Conservation (phyloP, 139 green algal genomes). For the Pleodorina starrii region DNA sequence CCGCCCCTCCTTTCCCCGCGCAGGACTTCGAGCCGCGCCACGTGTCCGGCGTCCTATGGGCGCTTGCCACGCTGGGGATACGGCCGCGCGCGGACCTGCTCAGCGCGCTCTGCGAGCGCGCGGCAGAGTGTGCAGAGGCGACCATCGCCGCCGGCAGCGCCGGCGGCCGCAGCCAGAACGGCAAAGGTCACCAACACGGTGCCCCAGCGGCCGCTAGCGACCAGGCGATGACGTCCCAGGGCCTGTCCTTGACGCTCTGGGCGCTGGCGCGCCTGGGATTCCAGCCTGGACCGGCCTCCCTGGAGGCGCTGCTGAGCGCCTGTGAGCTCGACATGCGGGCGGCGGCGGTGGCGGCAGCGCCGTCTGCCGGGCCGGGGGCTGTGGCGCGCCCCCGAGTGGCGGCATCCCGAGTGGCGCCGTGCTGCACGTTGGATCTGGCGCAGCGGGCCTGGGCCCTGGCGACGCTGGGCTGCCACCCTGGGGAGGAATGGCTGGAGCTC, state of each 20-base stretch:
- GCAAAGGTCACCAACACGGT: too few species aligned
- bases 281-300: background rate
- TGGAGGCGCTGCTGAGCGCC: background rate
- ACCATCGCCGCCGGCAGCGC: background rate
- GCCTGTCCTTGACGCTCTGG: constrained; percentile 33
- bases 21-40: constrained; percentile 40
- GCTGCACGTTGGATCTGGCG: constrained; percentile 2
- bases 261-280: constrained; percentile 15
- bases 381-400: background rate
- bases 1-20: too few species aligned
- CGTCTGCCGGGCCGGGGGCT: background rate
- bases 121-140: background rate
- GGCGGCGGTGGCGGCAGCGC: background rate
- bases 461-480: constrained; percentile 2
- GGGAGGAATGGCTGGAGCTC: background rate
- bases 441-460: constrained; percentile 25
- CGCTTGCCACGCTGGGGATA: background rate
- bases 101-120: background rate
- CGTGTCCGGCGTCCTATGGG: constrained; percentile 25
- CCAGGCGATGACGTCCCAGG: background rate
- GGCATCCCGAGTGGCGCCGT: background rate
- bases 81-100: constrained; percentile 17
- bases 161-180: background rate
- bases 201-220: background rate
- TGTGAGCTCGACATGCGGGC: constrained; percentile 17